Evolutionary conservation across 225 moss, liverwort and hornwort species (phyloP).

Genomic region (Sphagnum tenellum): DNA sequence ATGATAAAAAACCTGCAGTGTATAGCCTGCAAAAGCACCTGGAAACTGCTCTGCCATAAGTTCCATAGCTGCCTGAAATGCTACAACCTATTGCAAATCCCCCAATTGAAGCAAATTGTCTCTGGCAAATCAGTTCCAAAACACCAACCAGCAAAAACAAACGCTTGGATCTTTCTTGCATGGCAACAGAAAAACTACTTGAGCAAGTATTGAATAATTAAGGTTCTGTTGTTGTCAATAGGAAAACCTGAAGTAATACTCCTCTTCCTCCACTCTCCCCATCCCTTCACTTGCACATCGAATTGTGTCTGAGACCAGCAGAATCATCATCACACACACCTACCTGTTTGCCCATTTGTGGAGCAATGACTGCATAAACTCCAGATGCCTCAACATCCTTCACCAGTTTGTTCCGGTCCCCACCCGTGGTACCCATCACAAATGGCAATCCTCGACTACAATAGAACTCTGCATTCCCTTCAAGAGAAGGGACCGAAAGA

Average conservation of each 20-base stretch:
- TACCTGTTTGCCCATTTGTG: conserved; percentile 99
- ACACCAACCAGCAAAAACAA: too few relatives aligned
- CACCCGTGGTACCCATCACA: conserved; percentile 96
- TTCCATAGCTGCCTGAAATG: conserved; percentile 89
- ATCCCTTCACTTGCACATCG: too few relatives aligned
- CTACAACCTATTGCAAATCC: conserved; percentile 54
- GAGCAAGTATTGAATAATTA: too few relatives aligned
- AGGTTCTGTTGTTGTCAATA: too few relatives aligned
- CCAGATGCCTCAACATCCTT: conserved; percentile 53
- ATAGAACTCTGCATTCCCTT: conserved; percentile 91
- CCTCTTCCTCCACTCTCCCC: too few relatives aligned
- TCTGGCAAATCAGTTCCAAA: too few relatives aligned
- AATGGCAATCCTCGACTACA: conserved; percentile 73
- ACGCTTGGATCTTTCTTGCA: too few relatives aligned
- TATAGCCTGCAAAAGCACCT: conserved; percentile 89
- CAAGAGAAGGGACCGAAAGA: neutral
- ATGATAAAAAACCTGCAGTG: conserved; percentile 44
- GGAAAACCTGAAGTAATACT: too few relatives aligned
- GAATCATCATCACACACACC: conserved; percentile 4
- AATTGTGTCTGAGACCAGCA: too few relatives aligned
- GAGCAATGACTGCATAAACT: conserved; percentile 78
- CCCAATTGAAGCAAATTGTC: neutral
- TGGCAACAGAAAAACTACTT: too few relatives aligned
- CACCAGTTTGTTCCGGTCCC: conserved; percentile 71
- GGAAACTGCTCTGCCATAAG: conserved; percentile 90